Percentiles rank a stretch among this genome's conserved stretches.
Evolutionary conservation across 2,329 filamentous ascomycete genomes (phyloP).

Genomic region (Fusarium pseudocircinatum): DNA sequence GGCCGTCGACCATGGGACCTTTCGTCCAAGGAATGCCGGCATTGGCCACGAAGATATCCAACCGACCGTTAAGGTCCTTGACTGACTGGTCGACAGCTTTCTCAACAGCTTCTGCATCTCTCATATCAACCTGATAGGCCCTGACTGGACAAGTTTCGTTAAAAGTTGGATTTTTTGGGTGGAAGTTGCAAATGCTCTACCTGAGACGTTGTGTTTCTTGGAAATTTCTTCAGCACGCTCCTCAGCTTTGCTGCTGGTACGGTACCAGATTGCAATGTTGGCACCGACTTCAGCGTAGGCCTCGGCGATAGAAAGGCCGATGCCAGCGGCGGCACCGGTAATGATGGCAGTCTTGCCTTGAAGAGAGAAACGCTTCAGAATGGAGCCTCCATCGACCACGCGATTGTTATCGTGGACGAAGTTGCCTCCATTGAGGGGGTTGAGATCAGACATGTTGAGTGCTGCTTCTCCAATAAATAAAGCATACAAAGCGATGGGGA

Average conservation of each 20-base stretch:
- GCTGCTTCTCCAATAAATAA: neutral
- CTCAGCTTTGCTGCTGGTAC: slow-evolving; percentile 68
- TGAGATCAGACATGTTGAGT: slow-evolving; percentile 32
- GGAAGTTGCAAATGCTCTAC: slow-evolving; percentile 49
- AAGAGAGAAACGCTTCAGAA: slow-evolving; percentile 63
- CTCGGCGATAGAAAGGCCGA: slow-evolving; percentile 70
- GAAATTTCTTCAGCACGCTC: slow-evolving; percentile 69
- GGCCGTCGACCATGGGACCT: slow-evolving; percentile 71
- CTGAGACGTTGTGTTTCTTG: slow-evolving; percentile 70
- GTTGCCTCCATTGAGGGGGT: slow-evolving; percentile 40
- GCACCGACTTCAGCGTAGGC: slow-evolving; percentile 73
- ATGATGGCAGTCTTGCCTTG: slow-evolving; percentile 74
- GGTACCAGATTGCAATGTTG: slow-evolving; percentile 75
- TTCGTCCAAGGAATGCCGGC: slow-evolving; percentile 78
- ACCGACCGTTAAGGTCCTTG: slow-evolving; percentile 73
- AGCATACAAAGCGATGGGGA: neutral
- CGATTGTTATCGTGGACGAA: slow-evolving; percentile 39
- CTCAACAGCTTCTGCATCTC: slow-evolving; percentile 59
- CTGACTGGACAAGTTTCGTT: slow-evolving; percentile 54
- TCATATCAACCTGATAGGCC: slow-evolving; percentile 69
- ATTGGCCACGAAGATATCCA: slow-evolving; percentile 82
- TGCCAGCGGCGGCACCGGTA: slow-evolving; percentile 70
- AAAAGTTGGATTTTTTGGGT: neutral
- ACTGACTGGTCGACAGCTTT: slow-evolving; percentile 60
- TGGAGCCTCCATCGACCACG: slow-evolving; percentile 37